Evolutionary conservation across 2,329 filamentous ascomycete genomes (phyloP).

Genomic region (Cyphellophora attinorum): DNA sequence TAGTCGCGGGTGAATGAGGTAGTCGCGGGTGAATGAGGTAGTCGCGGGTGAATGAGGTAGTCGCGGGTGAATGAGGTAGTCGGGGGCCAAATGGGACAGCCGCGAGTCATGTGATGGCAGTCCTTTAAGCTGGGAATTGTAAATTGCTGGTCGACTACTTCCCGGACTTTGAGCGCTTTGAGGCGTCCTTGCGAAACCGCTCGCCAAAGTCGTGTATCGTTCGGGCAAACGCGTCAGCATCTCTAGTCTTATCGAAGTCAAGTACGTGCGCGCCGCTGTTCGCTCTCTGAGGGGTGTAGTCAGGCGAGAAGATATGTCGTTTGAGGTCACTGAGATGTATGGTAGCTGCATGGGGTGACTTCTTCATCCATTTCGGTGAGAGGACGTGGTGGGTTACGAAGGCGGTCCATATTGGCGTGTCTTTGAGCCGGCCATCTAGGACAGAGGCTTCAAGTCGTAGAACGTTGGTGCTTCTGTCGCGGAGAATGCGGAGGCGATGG

Average conservation of each 20-base stretch:
- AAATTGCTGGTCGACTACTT: too few relatives aligned
- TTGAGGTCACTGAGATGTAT: conserved; percentile 42
- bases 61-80: too few relatives aligned
- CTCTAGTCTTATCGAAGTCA: conserved; percentile 22
- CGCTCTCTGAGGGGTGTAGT: conserved; percentile 35
- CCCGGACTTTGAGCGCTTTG: too few relatives aligned
- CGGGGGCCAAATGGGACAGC: too few relatives aligned
- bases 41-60: too few relatives aligned
- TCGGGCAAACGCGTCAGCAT: too few relatives aligned
- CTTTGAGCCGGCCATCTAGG: conserved; percentile 40
- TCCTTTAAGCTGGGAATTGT: too few relatives aligned
- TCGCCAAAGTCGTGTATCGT: too few relatives aligned
- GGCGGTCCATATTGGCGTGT: conserved; percentile 52
- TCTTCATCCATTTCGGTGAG: conserved; percentile 38
- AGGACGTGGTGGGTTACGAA: conserved; percentile 42
- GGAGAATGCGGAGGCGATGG: conserved; percentile 46
- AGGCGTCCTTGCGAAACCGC: too few relatives aligned
- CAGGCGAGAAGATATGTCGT: conserved; percentile 43
- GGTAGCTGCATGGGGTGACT: conserved; percentile 23
- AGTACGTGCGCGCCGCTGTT: conserved; percentile 29
- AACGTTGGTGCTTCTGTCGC: conserved; percentile 40
- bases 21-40: too few relatives aligned
- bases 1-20: too few relatives aligned
- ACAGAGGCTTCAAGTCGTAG: conserved; percentile 50
- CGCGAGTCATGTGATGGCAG: too few relatives aligned